Evolutionary conservation across 2,329 filamentous ascomycete genomes (phyloP).

Genomic region (Exserohilum turcica): DNA sequence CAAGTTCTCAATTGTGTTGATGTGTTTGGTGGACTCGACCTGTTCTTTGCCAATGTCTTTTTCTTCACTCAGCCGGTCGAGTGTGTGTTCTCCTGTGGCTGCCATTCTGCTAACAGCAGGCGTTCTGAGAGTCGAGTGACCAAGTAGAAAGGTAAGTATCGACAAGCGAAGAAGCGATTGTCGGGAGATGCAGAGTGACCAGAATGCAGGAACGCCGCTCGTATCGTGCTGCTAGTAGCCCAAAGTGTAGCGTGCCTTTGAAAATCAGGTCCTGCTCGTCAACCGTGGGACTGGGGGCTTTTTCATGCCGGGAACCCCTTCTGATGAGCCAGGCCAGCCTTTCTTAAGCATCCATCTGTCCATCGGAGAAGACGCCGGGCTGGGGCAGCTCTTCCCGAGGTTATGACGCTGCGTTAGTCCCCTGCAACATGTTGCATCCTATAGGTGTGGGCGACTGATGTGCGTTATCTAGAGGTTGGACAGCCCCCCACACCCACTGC

Average conservation of each 20-base stretch:
- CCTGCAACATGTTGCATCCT: neutral
- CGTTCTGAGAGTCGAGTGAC: neutral
- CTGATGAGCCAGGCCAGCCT: neutral
- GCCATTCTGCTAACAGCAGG: constrained; percentile 20
- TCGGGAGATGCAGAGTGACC: neutral
- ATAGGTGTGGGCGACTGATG: neutral
- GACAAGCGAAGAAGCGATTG: neutral
- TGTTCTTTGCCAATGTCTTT: constrained; percentile 25
- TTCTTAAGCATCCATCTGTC: neutral
- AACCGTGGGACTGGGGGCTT: constrained; percentile 4
- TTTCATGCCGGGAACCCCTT: neutral
- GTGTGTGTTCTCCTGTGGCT: constrained; percentile 25
- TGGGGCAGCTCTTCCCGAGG: constrained; percentile 19
- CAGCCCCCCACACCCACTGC: too few relatives aligned
- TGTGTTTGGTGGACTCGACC: constrained; percentile 12
- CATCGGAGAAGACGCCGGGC: neutral
- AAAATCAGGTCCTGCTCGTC: neutral
- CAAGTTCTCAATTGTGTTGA: constrained; percentile 26
- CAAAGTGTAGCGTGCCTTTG: neutral
- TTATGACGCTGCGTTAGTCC: constrained; percentile 10
- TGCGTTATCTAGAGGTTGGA: too few relatives aligned
- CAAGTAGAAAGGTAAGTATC: neutral
- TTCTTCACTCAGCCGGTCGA: constrained; percentile 27
- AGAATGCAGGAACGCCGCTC: neutral
- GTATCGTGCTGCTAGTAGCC: neutral